phyloP scores from a whole-genome alignment of 176 grass and related monocot species.

The Carex scoparia region DNA sequence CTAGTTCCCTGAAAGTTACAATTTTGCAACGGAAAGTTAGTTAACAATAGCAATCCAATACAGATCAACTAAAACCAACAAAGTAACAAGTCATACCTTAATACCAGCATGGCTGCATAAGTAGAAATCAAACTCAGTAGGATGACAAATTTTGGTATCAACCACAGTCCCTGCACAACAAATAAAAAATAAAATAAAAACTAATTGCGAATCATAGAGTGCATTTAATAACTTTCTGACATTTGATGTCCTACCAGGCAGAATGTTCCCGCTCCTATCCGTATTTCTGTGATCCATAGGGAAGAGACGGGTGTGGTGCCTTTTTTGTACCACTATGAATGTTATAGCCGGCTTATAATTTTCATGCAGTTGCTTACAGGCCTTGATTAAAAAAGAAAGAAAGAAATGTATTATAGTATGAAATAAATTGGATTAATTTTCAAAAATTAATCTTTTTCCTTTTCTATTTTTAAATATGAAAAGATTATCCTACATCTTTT shows the following conservation, averaged over 20 bases:
- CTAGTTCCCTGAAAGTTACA: constrained; percentile 44
- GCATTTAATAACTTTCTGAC: neutral
- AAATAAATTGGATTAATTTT: neutral
- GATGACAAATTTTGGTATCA: constrained; percentile 68
- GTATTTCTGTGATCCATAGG: constrained; percentile 7
- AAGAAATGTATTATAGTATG: neutral
- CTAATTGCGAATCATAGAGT: neutral
- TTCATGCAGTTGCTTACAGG: constrained; percentile 47
- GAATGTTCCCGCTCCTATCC: constrained; percentile 37
- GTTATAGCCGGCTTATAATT: constrained; percentile 49
- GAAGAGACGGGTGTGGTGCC: constrained; percentile 72
- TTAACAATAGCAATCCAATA: neutral
- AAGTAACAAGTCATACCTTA: constrained; percentile 27
- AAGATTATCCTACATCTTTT: constrained; percentile 18
- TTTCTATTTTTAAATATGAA: neutral
- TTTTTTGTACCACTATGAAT: constrained; percentile 85
- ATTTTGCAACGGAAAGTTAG: neutral
- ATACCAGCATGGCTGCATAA: constrained; percentile 73
- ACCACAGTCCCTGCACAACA: constrained; percentile 59
- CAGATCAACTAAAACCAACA: neutral
- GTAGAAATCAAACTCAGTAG: constrained; percentile 73
- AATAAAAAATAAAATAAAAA: neutral
- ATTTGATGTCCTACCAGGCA: constrained; percentile 33
- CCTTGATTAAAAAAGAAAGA: constrained; percentile 27
- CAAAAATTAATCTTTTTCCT: neutral